A percentile compares a stretch with the other conserved stretches of the same genome.
Evolutionary conservation across 768 basidiomycete genomes (phyloP).

Genomic region (Leccinum barrowsii): DNA sequence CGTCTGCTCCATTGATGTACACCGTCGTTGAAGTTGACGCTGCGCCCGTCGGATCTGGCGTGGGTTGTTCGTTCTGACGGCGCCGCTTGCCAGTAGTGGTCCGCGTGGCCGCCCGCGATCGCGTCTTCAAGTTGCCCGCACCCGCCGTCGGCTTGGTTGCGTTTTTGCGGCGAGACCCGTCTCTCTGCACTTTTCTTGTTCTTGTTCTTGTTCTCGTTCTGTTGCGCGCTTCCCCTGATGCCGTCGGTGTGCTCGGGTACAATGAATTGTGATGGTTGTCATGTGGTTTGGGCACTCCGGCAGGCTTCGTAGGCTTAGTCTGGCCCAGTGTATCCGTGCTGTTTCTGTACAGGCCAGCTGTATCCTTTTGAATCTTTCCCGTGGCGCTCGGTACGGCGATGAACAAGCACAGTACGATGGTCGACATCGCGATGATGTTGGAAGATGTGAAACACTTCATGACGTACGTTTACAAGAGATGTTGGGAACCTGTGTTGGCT

Average conservation of each 20-base stretch:
- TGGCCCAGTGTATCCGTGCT: background rate
- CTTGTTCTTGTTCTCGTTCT: background rate
- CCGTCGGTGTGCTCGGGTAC: background rate
- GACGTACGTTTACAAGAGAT: background rate
- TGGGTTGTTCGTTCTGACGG: constrained; percentile 31
- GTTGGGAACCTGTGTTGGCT: constrained; percentile 8
- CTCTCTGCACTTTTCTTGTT: background rate
- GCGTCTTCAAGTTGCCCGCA: background rate
- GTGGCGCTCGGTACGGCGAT: constrained; percentile 2
- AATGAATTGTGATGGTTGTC: constrained; percentile 2
- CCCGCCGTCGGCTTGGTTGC: background rate
- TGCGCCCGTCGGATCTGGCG: constrained; percentile 38
- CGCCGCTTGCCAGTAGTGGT: constrained; percentile 15
- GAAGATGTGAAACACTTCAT: constrained; percentile 11
- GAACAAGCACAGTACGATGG: constrained; percentile 11
- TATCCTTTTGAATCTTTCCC: background rate
- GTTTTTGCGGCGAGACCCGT: background rate
- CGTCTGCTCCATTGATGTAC: constrained; percentile 25
- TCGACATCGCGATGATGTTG: constrained; percentile 12
- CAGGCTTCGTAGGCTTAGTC: background rate
- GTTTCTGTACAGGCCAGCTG: constrained; percentile 7
- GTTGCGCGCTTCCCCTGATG: background rate
- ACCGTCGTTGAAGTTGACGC: constrained; percentile 35
- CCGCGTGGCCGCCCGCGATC: constrained; percentile 7
- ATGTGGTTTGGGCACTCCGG: background rate